Percentiles rank a stretch among this genome's conserved stretches.
Conservation (phyloP, 352 stramenopile genomes). For the Plasmopara halstedii region DNA sequence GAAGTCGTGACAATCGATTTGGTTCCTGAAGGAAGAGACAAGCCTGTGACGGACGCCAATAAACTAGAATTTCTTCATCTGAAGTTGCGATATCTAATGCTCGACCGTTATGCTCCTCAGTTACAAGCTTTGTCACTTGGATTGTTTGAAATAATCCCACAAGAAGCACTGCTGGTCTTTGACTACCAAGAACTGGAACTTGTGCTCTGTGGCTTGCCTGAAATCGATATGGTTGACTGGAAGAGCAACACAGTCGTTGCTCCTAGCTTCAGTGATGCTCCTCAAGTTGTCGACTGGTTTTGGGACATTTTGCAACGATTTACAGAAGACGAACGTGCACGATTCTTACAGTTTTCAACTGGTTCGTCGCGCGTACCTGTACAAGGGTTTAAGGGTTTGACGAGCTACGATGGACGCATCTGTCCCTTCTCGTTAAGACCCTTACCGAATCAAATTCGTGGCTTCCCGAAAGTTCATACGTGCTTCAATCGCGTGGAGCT, state of each 20-base stretch:
- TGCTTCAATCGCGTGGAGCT: constrained; percentile 83
- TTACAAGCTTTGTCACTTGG: constrained; percentile 83
- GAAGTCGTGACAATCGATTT: constrained; percentile 59
- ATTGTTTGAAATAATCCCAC: constrained; percentile 96
- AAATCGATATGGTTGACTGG: constrained; percentile 89
- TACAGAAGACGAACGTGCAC: constrained; percentile 63
- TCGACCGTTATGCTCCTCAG: constrained; percentile 89
- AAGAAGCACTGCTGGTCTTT: constrained; percentile 95
- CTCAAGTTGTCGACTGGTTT: constrained; percentile 56
- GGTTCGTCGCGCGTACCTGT: constrained; percentile 78
- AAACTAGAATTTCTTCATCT: constrained; percentile 91
- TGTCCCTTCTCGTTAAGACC: constrained; percentile 64
- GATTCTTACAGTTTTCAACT: constrained; percentile 82
- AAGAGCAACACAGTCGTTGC: constrained; percentile 62
- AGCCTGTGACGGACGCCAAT: constrained; percentile 93
- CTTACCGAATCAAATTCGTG: constrained; percentile 45
- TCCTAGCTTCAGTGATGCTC: constrained; percentile 37
- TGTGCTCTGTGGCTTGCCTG: constrained; percentile 67
- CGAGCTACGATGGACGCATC: constrained; percentile 78
- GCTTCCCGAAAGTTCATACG: constrained; percentile 73
- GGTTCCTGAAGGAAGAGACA: constrained; percentile 40
- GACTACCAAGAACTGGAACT: constrained; percentile 96
- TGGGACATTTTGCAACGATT: constrained; percentile 60
- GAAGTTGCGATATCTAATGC: constrained; percentile 93
- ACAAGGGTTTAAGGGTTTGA: constrained; percentile 77